Evolutionary conservation across 2,329 filamentous ascomycete genomes (phyloP), one percentile per base, ranked within the genome.

Genomic region (Cercospora nicotianae): DNA sequence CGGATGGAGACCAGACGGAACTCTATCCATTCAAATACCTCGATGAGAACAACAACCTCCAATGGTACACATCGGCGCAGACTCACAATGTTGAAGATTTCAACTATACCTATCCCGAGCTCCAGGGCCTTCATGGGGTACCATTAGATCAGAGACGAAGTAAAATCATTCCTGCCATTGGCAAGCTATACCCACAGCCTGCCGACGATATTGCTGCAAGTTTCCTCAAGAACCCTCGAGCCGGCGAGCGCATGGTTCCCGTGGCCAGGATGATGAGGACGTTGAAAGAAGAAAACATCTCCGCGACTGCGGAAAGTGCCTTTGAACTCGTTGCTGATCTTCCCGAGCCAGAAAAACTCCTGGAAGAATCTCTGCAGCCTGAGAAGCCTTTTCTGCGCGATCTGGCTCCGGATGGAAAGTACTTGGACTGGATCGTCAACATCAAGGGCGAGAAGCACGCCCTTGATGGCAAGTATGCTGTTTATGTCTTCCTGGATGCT

Each of bases 381-480:
- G 33, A 61, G 59, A 61, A 30, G n/a, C 59, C 59, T 61, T 61
- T 61, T 23, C 20, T 61, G 10, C 59, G 59, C 30, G 23, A 61
- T 6, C 20, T 61, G 3, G 59, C 59, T 30, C 59, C 31, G 9
- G 31, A 45, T 20, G 31, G 31, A 8, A 61, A 45, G 20, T 61
- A 39, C 59, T 16, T 61, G 8, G 59, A 61, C 20, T 61, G 59
- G 59, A 33, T 61, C 7, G 59, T 61, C 36, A 61, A 61, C 13
- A 26, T 61, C 18, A 61, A 61, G 36, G 59, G 59, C 10, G 36
- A 61, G 20, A 61, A 61, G 59, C 59, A 61, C 36, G 59, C 59
- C 6, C 36, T 61, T 12, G 59, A 45, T 45, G 59, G 59, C 59
- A 61, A 61, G 16, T 61, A 61, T 12, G 18, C 36, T 2, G 33